Evolutionary conservation across 1,139 yeast species (phyloP).

Genomic region (Petasospora fabianii): DNA sequence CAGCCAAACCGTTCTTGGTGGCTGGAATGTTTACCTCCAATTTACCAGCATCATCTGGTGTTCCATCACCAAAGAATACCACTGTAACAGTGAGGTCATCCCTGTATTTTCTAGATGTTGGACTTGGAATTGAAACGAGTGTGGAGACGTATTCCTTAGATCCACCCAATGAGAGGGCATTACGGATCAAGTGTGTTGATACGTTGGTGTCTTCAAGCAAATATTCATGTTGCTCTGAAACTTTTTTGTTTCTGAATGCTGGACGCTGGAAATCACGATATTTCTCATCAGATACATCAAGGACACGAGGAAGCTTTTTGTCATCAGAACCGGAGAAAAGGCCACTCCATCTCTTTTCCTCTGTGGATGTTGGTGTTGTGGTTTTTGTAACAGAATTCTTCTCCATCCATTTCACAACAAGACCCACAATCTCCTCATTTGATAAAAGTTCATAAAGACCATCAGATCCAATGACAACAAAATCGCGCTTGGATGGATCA

Average conservation of each 20-base stretch:
- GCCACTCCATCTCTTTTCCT: conserved; percentile 21
- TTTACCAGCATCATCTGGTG: conserved; percentile 42
- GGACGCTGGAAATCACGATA: conserved; percentile 53
- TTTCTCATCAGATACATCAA: conserved; percentile 56
- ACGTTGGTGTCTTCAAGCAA: conserved; percentile 79
- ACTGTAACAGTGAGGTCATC: conserved; percentile 97
- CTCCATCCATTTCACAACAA: conserved; percentile 94
- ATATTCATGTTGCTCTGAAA: conserved; percentile 40
- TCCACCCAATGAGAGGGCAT: conserved; percentile 89
- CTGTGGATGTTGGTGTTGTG: conserved; percentile 5
- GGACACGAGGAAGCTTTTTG: conserved; percentile 53
- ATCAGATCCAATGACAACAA: conserved; percentile 90
- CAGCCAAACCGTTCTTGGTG: conserved; percentile 22
- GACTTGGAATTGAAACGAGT: conserved; percentile 89
- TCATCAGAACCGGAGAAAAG: conserved; percentile 35
- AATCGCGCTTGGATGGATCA: conserved; percentile 69
- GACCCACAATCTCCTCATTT: conserved; percentile 87
- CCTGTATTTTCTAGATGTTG: conserved; percentile 85
- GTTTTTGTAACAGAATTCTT: conserved; percentile 49
- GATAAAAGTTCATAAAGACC: conserved; percentile 90
- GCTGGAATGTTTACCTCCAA: conserved; percentile 24
- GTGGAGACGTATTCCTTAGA: conserved; percentile 82
- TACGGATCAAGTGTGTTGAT: conserved; percentile 88
- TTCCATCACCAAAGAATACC: conserved; percentile 70
- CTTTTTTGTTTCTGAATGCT: conserved; percentile 45